Percentiles rank a stretch among this genome's conserved stretches.
Conservation (phyloP, 1,284 basidiomycete species). For the Irpex rosettiformis region DNA sequence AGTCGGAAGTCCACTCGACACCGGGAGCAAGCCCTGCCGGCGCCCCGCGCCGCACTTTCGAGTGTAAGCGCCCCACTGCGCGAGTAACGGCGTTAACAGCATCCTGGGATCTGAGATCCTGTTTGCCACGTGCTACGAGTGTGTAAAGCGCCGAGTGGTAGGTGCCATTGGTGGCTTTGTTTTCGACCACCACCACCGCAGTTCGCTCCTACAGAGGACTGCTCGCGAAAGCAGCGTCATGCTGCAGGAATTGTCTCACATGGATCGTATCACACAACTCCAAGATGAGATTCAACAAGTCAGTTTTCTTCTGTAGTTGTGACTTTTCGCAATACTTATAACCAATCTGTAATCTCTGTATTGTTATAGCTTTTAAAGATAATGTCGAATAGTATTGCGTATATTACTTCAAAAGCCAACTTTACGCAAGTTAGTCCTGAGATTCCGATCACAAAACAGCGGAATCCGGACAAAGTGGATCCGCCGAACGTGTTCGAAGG, state of each 20-base stretch:
- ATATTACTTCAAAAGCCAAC: constrained; percentile 69
- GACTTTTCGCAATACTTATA: background rate
- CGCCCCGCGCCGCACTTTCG: no score
- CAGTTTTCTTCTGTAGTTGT: constrained; percentile 15
- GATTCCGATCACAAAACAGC: constrained; percentile 72
- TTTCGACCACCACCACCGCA: background rate
- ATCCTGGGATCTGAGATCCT: no score
- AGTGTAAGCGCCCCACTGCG: no score
- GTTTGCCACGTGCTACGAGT: no score
- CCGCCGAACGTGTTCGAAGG: constrained; percentile 66
- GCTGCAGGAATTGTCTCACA: constrained; percentile 84
- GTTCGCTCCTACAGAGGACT: constrained; percentile 4
- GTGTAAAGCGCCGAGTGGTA: no score
- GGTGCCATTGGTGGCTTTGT: no score
- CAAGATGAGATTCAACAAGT: constrained; percentile 86
- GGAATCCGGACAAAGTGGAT: constrained; percentile 68
- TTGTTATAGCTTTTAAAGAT: constrained; percentile 65
- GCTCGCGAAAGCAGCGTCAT: constrained; percentile 48
- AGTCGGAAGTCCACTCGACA: no score
- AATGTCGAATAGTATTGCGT: constrained; percentile 74
- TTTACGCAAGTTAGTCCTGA: constrained; percentile 71
- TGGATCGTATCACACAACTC: constrained; percentile 86
- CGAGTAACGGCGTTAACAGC: no score
- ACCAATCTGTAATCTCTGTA: no score
- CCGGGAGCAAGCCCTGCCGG: no score